phyloP scores from a whole-genome alignment of 805 yeast genomes.

The Pichia manshurica region DNA sequence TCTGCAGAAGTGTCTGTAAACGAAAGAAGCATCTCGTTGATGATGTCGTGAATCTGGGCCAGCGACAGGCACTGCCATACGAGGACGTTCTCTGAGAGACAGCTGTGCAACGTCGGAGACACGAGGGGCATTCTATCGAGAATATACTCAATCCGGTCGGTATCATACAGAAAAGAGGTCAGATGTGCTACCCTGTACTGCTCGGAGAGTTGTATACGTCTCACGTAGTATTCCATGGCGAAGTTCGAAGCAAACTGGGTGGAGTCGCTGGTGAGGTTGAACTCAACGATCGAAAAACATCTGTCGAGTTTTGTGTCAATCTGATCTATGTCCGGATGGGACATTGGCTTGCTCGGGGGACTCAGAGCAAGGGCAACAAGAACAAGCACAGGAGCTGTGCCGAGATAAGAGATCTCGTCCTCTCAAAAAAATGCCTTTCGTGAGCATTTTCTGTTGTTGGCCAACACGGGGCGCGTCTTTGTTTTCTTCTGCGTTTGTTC shows the following conservation, averaged over 20 bases:
- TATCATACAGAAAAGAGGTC: constrained; percentile 3
- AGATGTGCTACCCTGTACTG: constrained; percentile 14
- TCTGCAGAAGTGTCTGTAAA: neutral
- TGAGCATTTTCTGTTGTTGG: too few relatives aligned
- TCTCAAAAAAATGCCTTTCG: too few relatives aligned
- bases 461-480: too few relatives aligned
- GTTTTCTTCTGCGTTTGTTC: too few relatives aligned
- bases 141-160: constrained; percentile 1
- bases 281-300: neutral
- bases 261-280: neutral
- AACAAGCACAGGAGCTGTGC: too few relatives aligned
- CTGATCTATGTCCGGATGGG: too few relatives aligned
- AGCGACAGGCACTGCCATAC: constrained; percentile 3
- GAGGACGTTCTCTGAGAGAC: neutral
- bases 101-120: neutral
- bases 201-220: neutral
- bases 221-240: constrained; percentile 17
- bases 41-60: neutral
- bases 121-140: neutral
- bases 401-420: too few relatives aligned
- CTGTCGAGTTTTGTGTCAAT: too few relatives aligned
- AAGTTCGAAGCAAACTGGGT: constrained; percentile 15
- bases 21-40: neutral
- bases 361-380: too few relatives aligned
- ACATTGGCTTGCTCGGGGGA: too few relatives aligned